Base-by-base conservation (phyloP, 169 alveolate genomes). In the Plasmodium adleri region DNA sequence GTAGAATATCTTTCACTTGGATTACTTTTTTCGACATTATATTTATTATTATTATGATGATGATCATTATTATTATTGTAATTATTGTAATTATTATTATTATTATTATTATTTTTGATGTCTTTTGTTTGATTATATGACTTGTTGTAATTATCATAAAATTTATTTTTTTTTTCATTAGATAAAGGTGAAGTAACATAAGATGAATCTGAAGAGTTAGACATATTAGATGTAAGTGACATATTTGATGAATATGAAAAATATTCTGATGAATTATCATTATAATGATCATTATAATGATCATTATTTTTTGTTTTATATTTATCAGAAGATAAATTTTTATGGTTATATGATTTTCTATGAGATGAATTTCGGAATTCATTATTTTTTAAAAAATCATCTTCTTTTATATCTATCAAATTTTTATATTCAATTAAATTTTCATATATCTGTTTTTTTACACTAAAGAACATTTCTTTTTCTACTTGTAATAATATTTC, bases 361-460 rank as follows among this genome's bases (percentile, higher is more conserved):
- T 39, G 47, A 39, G 10, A 39, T 39, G 47, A 39, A 39, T 67
- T 58, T 24, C 85, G 47, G 9, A 39, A 39, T 63, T 83, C 71
- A 72, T 83, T 83, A 72, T 64, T 83, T 66, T 83, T 83, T n/a
- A 83, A 63, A 54, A 83, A 83, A 45, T 83, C 85, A 39, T 83
- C 91, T 72, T 83, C 91, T 72, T 83, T 83, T 83, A 83, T 83
- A 49, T 83, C 73, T 68, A 83, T 68, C 59, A 83, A 68, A 58
- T 83, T 83, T 83, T 83, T 67, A 39, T 83, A 83, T 72, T 83
- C 91, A 32, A 83, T n/a, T 32, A 83, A 68, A 26, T 47, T 83
- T 28, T 83, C 73, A 56, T 83, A 68, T 45, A 83, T 83, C 22
- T 83, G 80, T 60, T 83, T 83, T 28, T 83, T 83, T 49, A 83